Evolutionary conservation across 1,284 basidiomycete species (phyloP).

Genomic region (Fistulina hepatica): DNA sequence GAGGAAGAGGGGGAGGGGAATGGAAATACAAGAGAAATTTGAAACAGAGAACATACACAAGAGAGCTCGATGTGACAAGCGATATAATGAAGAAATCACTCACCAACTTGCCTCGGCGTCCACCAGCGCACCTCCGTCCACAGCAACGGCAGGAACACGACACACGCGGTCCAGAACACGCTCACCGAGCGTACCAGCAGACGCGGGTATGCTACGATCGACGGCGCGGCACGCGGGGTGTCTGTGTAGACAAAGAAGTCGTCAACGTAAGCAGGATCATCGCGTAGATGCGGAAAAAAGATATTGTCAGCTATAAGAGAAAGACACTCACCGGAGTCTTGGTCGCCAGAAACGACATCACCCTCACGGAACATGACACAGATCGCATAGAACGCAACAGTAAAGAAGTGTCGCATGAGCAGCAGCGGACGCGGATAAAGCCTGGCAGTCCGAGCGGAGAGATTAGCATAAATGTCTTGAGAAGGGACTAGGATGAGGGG

Average conservation of each 20-base stretch:
- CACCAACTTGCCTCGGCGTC: too few relatives aligned
- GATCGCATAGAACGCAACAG: conserved; percentile 89
- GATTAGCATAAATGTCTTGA: too few relatives aligned
- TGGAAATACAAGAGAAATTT: too few relatives aligned
- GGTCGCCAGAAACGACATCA: conserved; percentile 20
- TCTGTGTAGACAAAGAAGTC: conserved; percentile 56
- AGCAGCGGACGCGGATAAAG: conserved; percentile 68
- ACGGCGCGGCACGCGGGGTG: too few relatives aligned
- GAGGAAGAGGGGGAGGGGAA: too few relatives aligned
- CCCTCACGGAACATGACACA: conserved; percentile 77
- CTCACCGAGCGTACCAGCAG: too few relatives aligned
- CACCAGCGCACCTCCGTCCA: conserved; percentile 61
- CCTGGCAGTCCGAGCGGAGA: conserved; percentile 38
- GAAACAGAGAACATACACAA: too few relatives aligned
- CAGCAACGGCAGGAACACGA: conserved; percentile 78
- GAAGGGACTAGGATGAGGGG: conserved; percentile 52
- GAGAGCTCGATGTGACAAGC: too few relatives aligned
- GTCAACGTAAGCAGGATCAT: background rate
- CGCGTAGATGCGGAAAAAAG: background rate
- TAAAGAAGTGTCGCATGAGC: conserved; percentile 90
- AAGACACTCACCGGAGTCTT: too few relatives aligned
- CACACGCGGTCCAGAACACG: conserved; percentile 83
- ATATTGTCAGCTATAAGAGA: too few relatives aligned
- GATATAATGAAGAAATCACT: too few relatives aligned
- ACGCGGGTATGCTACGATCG: too few relatives aligned